Evolutionary conservation across 441 rosid species (phyloP), one percentile per base, ranked within the genome.

Genomic region (Erysimum cheiri): DNA sequence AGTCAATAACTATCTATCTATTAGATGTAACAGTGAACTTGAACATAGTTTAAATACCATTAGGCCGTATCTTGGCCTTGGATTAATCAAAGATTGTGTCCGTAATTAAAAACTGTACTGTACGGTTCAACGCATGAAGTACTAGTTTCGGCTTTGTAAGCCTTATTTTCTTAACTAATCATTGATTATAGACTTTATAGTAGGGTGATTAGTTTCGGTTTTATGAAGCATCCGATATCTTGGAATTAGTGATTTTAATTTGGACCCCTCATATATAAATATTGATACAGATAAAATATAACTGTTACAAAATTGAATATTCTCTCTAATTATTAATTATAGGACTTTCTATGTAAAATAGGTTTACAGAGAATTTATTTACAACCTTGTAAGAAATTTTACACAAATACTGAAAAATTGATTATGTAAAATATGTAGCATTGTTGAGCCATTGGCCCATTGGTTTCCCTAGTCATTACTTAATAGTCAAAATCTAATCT

Each of bases 121-220:
- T 64, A 76, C 67, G 71, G 75, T 76, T 70, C 79, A 76, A 49
- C 68, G 79, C 71, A 76, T 64, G 75, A 70, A 62, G 79, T 63
- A 64, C 57, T 33, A 58, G 41, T 75, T 70, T 50, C 41, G 31
- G 12, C 65, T 58, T 35, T 56, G 61, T 69, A 41, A 33, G 48
- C 3, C 67, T 49, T 53, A 43, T 47, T 69, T 63, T 7, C 14
- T 69, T 50, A 49, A 57, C 79, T 64, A 70, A 76, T 70, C 75
- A 64, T 70, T 64, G 62, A 57, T 60, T 67, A 32, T 59, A 67
- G 17, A 50, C 67, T 48, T 66, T 39, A 6, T 24, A 43, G 22
- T 62, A 57, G n/a, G 33, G n/a, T 63, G 62, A 76, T 76, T 43
- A 70, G 58, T 76, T 75, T 64, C 62, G 50, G 62, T 46, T 64